Evolutionary conservation across 768 basidiomycete genomes (phyloP).

Genomic region (Mycena maculata): DNA sequence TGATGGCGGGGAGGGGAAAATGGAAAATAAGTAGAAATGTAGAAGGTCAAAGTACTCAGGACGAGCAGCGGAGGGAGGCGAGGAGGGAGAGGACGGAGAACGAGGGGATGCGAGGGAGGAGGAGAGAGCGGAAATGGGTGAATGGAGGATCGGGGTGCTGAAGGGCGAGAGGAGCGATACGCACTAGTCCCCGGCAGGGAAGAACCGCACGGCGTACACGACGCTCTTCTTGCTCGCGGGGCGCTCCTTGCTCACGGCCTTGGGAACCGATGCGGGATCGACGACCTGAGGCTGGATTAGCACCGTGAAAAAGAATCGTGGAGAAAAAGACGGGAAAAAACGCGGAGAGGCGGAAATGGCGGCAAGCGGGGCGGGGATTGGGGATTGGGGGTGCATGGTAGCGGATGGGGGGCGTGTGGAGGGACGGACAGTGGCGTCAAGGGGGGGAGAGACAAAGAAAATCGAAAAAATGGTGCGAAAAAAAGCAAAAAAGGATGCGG

Average conservation of each 20-base stretch:
- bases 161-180: slow-evolving; percentile 48
- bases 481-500: too few species aligned
- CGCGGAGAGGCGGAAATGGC: neutral
- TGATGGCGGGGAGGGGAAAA: neutral
- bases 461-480: too few species aligned
- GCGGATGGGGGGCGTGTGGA: too few species aligned
- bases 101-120: neutral
- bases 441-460: too few species aligned
- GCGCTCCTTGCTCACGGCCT: slow-evolving; percentile 72
- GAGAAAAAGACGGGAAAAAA: too few species aligned
- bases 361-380: too few species aligned
- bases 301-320: neutral
- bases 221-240: slow-evolving; percentile 78
- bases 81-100: neutral
- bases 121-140: slow-evolving; percentile 6
- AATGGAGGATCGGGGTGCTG: neutral
- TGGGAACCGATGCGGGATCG: slow-evolving; percentile 75
- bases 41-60: too few species aligned
- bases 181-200: slow-evolving; percentile 94
- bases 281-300: slow-evolving; percentile 68
- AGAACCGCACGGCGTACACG: slow-evolving; percentile 81
- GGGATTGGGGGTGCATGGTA: too few species aligned
- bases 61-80: neutral
- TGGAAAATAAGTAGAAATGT: neutral
- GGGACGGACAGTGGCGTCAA: too few species aligned